Evolutionary conservation across 2,329 filamentous ascomycete species (phyloP), one percentile per base, ranked within the genome.

Genomic region (Bipolaris bicolor): DNA sequence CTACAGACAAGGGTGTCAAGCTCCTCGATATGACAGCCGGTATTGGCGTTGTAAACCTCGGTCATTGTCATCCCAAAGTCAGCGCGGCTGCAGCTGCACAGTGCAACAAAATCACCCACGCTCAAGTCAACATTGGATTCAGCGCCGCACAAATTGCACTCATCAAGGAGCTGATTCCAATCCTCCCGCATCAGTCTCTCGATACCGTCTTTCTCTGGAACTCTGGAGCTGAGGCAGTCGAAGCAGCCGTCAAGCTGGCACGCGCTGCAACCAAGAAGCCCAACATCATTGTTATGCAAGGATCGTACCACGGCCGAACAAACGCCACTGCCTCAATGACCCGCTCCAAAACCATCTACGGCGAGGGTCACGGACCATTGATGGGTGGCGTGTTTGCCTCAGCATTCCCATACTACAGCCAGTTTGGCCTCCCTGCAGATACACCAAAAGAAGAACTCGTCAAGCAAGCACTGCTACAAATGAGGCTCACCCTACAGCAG

Each of bases 261-360:
- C 64, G 69, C n/a, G 67, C 63, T 5, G 69, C 68, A 5, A 72
- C 68, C 9, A 70, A 70, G 59, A 72, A 72, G 53, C 65, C 67
- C 9, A 72, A 72, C 43, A 62, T 72, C 43, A 70, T 72, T n/a
- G 69, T 72, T 15, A 70, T 72, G 69, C 69, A 72, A 34, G 69
- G 69, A 36, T 69, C 66, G 18, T 72, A 72, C 57, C 69, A 72
- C 20, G 69, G 69, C 29, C 68, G 69, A 22, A 72, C 69, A 16
- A 70, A 68, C 18, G 68, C 69, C 11, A 72, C 69, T 20, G 63
- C 69, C 11, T 68, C 69, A 3, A 70, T 72, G 69, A 72, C 69
- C 29, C 62, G 68, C 24, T 68, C 65, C 40, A 72, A 72, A 53
- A 72, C 68, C 5, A 66, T 72, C 20, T 72, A 72, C 29, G 69